Base-by-base conservation (phyloP, 2,329 filamentous ascomycete species). In the Parastagonospora avenae region DNA sequence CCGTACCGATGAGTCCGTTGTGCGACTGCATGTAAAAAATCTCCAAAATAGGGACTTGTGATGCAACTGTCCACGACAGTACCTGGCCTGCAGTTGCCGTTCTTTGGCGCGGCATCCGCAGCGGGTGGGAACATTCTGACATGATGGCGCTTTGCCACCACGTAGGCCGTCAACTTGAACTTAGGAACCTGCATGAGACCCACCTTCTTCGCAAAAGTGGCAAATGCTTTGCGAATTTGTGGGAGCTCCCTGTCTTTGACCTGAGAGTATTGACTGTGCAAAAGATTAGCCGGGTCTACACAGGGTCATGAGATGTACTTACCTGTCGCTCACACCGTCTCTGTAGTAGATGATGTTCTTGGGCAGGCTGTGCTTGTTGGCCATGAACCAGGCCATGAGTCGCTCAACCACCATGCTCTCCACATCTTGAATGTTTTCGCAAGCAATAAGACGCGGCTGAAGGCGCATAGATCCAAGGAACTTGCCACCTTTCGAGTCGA, bases 391-490 rank as follows among this genome's bases (percentile, higher is more conserved):
- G 19, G 32, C 35, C 12, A 24, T 35, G 16, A 52, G 2, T 5
- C 38, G 38, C 9, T 52, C 44, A 9, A 47, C 2, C 12, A 36
- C 49, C 43, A 52, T 52, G 6, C 9, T 27, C 28, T 52, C 29
- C 2, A 52, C 27, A 2, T 46, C 36, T 28, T 47, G 15, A 16
- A 47, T 47, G 12, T 41, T 30, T 31, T 50, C 48, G 27, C 36
- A 42, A 2, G 48, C 48, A 9, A 33, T 43, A 31, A 28, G 12
- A n/a, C 37, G 45, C n/a, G 42, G 39, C 24, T 78, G 74, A 1
- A 72, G 49, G 1, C 74, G 59, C 48, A 77, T 63, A 0, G 69
- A 74, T 2, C 73, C 76, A 0, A 70, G 64, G 32, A 65, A 79
- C 11, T 64, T 65, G 0, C 57, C 59, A 11, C 63, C 70, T 1